Evolutionary conservation across 1,139 yeast species (phyloP), one percentile per base, ranked within the genome.

Genomic region (Saccharomyces uvarum): DNA sequence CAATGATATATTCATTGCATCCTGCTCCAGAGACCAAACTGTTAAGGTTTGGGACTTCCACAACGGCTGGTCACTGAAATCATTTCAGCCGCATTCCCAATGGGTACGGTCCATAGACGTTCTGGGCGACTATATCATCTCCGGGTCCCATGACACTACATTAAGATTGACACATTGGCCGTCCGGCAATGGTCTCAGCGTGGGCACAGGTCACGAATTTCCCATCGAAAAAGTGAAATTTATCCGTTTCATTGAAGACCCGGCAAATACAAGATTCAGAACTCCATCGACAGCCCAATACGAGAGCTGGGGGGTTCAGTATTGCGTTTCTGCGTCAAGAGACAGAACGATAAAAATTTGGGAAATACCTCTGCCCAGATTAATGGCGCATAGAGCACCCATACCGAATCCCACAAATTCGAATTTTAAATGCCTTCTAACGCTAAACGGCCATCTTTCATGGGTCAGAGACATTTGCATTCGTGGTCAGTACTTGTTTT

Each of bases 111-210:
- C 81, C 24, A 67, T 89, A 6, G 85, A 82, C 57, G 77, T 80
- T 1, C 67, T 73, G 14, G 65, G 70, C 27, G 86, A 83, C 54
- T 86, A 78, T 62, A 61, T 89, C 1, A 60, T 90, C 19, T 84
- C 95, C 0, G 89, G 91, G 48, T 87, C 96, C 7, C 87, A 86
- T 60, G 98, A 90, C 70, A 89, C 86, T 56, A 80, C 88, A 47
- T 80, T 86, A 0, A 73, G 96, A 59, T 69, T 90, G 33, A 79
- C 88, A 0, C 79, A 80, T 59, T 80, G 82, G 51, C 80, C 77
- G 21, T 76, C 86, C 1, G 90, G 93, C 0, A 83, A 83, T 2
- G 90, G 90, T 2, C 70, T 85, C 16, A 80, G 88, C 1, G 73
- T 84, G 50, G 77, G 88, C 62, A 69, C 84, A 28, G 95, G 95